Evolutionary conservation across 345 rosid species (phyloP), one percentile per base, ranked within the genome.

Genomic region (Durio zibethinus): DNA sequence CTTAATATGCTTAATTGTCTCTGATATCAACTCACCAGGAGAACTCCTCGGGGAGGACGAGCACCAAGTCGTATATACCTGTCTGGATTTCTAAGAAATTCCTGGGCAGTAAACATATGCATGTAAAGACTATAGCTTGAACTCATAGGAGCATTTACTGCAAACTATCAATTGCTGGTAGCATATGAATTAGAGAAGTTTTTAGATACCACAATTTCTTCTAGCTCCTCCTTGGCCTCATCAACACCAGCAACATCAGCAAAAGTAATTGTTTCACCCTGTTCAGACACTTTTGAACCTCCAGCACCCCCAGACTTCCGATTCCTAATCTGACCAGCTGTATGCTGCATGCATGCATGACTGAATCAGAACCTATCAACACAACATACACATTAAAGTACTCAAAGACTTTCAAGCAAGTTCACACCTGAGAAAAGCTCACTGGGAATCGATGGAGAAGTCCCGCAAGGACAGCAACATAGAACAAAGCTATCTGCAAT

Each of bases 141-240:
- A 67, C 65, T 36, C 64, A 76, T 42, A 79, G n/a, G 27, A 59
- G 53, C 74, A 50, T 75, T 80, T 29, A 68, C 21, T 21, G 25
- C 56, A 76, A 65, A 29, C 42, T 54, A 53, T 43, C 52, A 75
- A 60, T 54, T 6, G 62, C 25, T 45, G 67, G n/a, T 54, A n/a
- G 57, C 70, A 81, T 56, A 57, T 20, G 7, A 20, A 54, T 62
- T 25, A 16, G 52, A 78, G 47, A 69, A 78, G 18, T 31, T 15
- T 40, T 57, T 76, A 78, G 73, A 84, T 89, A 96, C 99, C 89
- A 96, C 98, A 57, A 96, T 96, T 84, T 96, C 99, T 87, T 96
- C 97, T 36, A 96, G 86, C 87, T 96, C 99, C 84, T 96, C 99
- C 85, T 92, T 96, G 15, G 99, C 99, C 82, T 94, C 99, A 86